Percentiles rank a stretch among this genome's conserved stretches.
Evolutionary conservation across 129 eudicot genomes (phyloP).

Genomic region (Silybum marianum): DNA sequence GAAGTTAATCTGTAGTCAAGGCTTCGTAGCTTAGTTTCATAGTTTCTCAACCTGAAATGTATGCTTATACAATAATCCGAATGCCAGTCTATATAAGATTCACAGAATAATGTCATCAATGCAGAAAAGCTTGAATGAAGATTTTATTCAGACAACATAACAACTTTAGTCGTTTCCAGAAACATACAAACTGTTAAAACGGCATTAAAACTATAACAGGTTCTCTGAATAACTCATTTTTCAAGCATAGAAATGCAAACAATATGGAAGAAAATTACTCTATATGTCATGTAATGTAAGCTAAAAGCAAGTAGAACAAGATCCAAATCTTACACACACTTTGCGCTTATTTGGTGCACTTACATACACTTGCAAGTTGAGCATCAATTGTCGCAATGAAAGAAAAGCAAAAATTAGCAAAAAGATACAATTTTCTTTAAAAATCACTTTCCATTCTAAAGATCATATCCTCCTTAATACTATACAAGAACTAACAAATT

Average conservation of each 20-base stretch:
- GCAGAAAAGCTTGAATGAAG: slow-evolving; percentile 13
- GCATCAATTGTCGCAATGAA: not conserved
- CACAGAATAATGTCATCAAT: slow-evolving; percentile 12
- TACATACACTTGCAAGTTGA: not conserved
- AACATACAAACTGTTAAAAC: not conserved
- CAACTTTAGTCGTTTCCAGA: slow-evolving; percentile 22
- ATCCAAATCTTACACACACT: not conserved
- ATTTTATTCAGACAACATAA: slow-evolving; percentile 1
- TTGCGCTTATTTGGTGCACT: not conserved
- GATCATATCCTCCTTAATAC: not conserved
- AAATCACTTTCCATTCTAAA: not conserved
- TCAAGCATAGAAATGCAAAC: not conserved
- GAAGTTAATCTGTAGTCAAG: not conserved
- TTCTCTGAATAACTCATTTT: not conserved
- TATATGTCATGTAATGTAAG: not conserved
- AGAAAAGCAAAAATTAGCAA: not conserved
- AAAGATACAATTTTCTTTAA: not conserved
- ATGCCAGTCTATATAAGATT: slow-evolving; percentile 12
- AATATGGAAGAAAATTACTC: not conserved
- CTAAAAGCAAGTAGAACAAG: not conserved
- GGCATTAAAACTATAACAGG: not conserved
- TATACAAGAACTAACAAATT: too few species aligned
- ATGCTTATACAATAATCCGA: slow-evolving; percentile 26
- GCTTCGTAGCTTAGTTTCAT: too few species aligned
- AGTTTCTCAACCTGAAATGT: not conserved